Percentiles rank a stretch among this genome's conserved stretches.
These are phyloP conservation scores for Colletotrichum sp. DNA, from an alignment of 2,329 filamentous ascomycete genomes.

Conservation along the genomic window DNA sequence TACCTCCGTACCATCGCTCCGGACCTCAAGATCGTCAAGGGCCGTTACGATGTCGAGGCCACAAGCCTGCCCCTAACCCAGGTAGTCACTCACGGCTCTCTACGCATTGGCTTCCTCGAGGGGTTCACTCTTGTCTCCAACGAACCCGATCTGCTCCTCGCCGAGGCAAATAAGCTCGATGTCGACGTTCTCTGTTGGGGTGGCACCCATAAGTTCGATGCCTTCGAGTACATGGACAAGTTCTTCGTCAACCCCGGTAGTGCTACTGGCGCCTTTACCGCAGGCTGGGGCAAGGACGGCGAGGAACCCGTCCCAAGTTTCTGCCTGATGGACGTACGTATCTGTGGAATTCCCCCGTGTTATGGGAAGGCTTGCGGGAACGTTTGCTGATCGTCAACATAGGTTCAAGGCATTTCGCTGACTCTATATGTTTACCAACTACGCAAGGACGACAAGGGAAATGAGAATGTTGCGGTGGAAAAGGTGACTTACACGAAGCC, in stretches of 20 bases:
- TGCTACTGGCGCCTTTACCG: slow-evolving; percentile 68
- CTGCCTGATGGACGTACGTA: slow-evolving; percentile 94
- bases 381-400: slow-evolving; percentile 28
- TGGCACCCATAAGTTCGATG: slow-evolving; percentile 72
- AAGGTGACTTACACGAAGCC: slow-evolving; percentile 88
- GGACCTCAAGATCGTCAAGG: slow-evolving; percentile 73
- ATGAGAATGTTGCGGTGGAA: slow-evolving; percentile 81
- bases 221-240: slow-evolving; percentile 77
- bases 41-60: slow-evolving; percentile 71
- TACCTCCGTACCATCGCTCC: slow-evolving; percentile 78
- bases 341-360: neutral
- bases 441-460: slow-evolving; percentile 76
- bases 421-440: slow-evolving; percentile 94
- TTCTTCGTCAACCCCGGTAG: slow-evolving; percentile 75
- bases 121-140: slow-evolving; percentile 72
- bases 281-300: slow-evolving; percentile 61
- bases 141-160: slow-evolving; percentile 70
- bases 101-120: slow-evolving; percentile 72
- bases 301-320: slow-evolving; percentile 88
- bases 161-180: slow-evolving; percentile 71
- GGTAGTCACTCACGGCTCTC: slow-evolving; percentile 68
- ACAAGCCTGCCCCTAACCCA: slow-evolving; percentile 69
- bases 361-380: neutral
- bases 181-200: slow-evolving; percentile 74
- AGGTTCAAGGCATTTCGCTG: slow-evolving; percentile 96